phyloP scores from a whole-genome alignment of 768 basidiomycete genomes.

The Leccinum barrowsii region DNA sequence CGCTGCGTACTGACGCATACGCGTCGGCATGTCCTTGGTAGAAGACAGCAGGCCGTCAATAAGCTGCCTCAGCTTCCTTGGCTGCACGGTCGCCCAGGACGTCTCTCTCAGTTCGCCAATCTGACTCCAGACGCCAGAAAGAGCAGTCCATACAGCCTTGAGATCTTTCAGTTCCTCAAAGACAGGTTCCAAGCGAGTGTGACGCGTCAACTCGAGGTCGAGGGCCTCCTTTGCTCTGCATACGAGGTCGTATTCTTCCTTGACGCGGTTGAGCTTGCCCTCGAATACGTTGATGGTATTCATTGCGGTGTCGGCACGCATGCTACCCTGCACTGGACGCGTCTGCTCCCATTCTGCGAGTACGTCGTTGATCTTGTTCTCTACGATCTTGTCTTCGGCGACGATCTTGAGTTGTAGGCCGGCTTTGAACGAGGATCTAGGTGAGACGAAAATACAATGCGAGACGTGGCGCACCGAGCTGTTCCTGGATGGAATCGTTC shows the following conservation, averaged over 20 bases:
- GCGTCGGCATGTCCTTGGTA: slow-evolving; percentile 98
- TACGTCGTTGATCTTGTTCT: slow-evolving; percentile 91
- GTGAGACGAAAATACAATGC: slow-evolving; percentile 6
- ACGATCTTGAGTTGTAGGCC: slow-evolving; percentile 99
- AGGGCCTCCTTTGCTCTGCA: slow-evolving; percentile 96
- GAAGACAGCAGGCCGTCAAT: slow-evolving; percentile 87
- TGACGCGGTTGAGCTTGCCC: slow-evolving; percentile 80
- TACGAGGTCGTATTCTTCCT: slow-evolving; percentile 94
- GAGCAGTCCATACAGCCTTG: slow-evolving; percentile 98
- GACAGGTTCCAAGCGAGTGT: slow-evolving; percentile 89
- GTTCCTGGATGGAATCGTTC: slow-evolving; percentile 98
- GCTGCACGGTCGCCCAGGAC: slow-evolving; percentile 89
- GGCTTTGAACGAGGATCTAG: slow-evolving; percentile 43
- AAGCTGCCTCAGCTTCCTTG: slow-evolving; percentile 90
- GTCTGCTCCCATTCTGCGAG: slow-evolving; percentile 92
- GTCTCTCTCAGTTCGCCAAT: slow-evolving; percentile 85
- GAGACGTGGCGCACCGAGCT: slow-evolving; percentile 65
- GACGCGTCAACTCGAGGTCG: slow-evolving; percentile 85
- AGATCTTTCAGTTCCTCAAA: slow-evolving; percentile 94
- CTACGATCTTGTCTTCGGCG: slow-evolving; percentile 98
- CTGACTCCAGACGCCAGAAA: slow-evolving; percentile 96
- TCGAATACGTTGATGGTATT: slow-evolving; percentile 96
- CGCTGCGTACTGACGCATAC: slow-evolving; percentile 98
- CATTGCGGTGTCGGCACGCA: slow-evolving; percentile 95
- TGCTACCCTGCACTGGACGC: slow-evolving; percentile 93